Conservation (phyloP, 257 asterid genomes). For the Petrea volubilis region DNA sequence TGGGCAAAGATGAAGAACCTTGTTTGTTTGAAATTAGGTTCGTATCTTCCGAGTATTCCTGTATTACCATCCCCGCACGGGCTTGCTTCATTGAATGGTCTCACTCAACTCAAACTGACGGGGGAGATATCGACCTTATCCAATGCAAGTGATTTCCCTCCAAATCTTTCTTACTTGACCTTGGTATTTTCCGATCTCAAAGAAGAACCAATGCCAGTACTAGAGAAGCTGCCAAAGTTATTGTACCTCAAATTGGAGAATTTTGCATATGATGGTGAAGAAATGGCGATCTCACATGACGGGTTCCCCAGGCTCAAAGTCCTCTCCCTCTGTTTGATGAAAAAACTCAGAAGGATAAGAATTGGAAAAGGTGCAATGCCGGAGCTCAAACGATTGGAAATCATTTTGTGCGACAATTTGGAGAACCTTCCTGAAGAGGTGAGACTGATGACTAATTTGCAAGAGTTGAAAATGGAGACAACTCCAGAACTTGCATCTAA, state of each 20-base stretch:
- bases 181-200: not conserved
- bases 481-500: no score
- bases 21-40: not conserved
- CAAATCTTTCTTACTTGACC: slow-evolving; percentile 18
- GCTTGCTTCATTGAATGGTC: not conserved
- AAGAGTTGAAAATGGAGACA: no score
- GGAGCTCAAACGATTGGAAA: no score
- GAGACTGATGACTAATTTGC: no score
- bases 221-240: slow-evolving; percentile 20
- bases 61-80: not conserved
- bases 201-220: slow-evolving; percentile 5
- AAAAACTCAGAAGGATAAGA: no score
- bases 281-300: slow-evolving; percentile 1
- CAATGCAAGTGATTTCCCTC: slow-evolving; percentile 1
- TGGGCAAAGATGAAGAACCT: slow-evolving; percentile 14
- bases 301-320: slow-evolving; percentile 20
- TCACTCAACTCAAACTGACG: slow-evolving; percentile 16
- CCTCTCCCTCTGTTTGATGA: no score
- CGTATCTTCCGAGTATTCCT: no score
- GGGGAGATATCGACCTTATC: not conserved
- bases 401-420: no score
- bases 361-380: no score
- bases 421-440: no score
- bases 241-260: slow-evolving; percentile 7
- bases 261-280: not conserved